These are phyloP conservation scores for Austroboletus eburneus DNA, from an alignment of 768 basidiomycete species.

Conservation along the genomic window DNA sequence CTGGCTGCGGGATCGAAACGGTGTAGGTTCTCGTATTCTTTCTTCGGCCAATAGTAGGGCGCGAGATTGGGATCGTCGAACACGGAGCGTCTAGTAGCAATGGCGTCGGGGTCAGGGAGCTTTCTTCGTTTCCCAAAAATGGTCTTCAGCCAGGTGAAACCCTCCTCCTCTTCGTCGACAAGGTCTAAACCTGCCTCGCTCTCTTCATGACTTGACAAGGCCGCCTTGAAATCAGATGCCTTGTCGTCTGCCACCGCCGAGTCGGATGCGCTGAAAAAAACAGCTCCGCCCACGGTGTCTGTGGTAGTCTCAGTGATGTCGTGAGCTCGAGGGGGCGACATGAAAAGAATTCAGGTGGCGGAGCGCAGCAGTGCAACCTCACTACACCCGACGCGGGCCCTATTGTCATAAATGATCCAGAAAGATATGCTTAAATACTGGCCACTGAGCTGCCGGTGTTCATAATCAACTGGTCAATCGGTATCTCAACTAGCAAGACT, in stretches of 20 bases:
- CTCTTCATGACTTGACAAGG: background rate
- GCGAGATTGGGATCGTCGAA: constrained; percentile 45
- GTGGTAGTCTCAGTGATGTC: background rate
- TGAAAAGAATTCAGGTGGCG: too few species aligned
- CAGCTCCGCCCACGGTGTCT: too few species aligned
- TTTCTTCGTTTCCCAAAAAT: constrained; percentile 6
- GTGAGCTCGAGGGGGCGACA: too few species aligned
- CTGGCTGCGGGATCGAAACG: constrained; percentile 54
- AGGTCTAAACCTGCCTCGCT: background rate
- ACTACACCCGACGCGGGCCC: too few species aligned
- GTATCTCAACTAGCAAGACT: too few species aligned
- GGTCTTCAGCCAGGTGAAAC: background rate
- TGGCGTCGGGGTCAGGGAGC: constrained; percentile 31
- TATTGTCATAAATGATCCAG: too few species aligned
- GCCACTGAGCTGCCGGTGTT: too few species aligned
- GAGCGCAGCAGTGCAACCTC: too few species aligned
- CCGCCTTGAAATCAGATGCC: background rate
- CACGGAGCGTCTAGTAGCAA: constrained; percentile 47
- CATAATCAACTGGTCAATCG: too few species aligned
- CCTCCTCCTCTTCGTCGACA: constrained; percentile 5
- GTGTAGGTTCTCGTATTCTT: constrained; percentile 51
- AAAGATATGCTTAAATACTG: too few species aligned
- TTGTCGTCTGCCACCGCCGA: background rate
- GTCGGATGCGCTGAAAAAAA: background rate
- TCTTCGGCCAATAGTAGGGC: constrained; percentile 38